Conservation (phyloP, 2,329 filamentous ascomycete species). For the Pestalotiopsis fici region DNA sequence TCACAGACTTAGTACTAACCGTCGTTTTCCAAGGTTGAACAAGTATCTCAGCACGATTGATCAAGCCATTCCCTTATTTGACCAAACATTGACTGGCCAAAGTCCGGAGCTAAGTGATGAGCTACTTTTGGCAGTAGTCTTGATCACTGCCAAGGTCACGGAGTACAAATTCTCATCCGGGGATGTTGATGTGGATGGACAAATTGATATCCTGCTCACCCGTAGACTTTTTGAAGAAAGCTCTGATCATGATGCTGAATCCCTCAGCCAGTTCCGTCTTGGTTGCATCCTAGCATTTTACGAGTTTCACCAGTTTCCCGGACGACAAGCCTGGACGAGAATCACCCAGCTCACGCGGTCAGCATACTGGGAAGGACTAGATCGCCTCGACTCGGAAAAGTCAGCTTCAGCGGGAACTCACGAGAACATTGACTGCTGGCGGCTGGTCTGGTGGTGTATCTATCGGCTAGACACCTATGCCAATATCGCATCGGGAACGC, state of each 20-base stretch:
- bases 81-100: too few species aligned
- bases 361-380: conserved; percentile 32
- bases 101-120: too few species aligned
- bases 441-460: conserved; percentile 35
- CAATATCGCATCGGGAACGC: conserved; percentile 29
- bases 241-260: neutral
- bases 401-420: conserved; percentile 14
- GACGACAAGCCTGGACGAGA: conserved; percentile 30
- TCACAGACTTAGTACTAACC: too few species aligned
- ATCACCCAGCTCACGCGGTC: conserved; percentile 32
- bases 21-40: too few species aligned
- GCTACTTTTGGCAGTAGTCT: neutral
- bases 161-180: neutral
- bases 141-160: neutral
- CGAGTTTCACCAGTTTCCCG: conserved; percentile 36
- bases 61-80: too few species aligned
- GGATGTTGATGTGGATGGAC: neutral
- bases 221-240: neutral
- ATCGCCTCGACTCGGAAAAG: conserved; percentile 32
- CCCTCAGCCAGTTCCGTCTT: conserved; percentile 29
- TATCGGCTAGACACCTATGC: conserved; percentile 36
- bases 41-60: too few species aligned
- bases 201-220: neutral
- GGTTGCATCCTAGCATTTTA: conserved; percentile 36
- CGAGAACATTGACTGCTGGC: conserved; percentile 36